Base-by-base conservation (phyloP, 2,329 filamentous ascomycete species). In the Orbilia oligospora region DNA sequence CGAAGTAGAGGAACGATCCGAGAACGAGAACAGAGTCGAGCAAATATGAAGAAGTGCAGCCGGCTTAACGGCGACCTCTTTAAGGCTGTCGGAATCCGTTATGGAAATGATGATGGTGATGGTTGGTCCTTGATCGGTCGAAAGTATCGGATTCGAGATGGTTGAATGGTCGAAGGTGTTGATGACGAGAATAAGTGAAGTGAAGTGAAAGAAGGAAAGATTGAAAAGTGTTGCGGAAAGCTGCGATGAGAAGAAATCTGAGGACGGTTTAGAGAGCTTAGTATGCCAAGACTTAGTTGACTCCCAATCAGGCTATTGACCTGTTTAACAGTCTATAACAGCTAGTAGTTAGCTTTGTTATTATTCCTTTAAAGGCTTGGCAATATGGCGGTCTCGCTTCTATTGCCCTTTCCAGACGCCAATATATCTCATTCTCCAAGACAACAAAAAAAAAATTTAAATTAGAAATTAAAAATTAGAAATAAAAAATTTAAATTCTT, bases 61-160 rank as follows among this genome's bases (percentile, higher is more conserved):
- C 72, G 66, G 66, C 18, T 53, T 71, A 77, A 67, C 72, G 58
- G 72, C 48, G 72, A 77, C 72, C 72, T 71, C 72, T 71, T 53
- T 36, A 56, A 27, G 44, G 46, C 20, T 27, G 18, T 64, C n/a
- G n/a, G 24, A 51, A 27, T 16, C 9, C 24, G 10, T 41, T 9
- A 27, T 20, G 16, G 18, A 10, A 2, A n/a, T 36, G 67, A 27
- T 36, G 36, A 22, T 58, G 38, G 53, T 48, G 6, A 3, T 36
- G 30, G 55, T 76, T 14, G 58, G 24, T 30, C 6, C n/a, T 3
- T 49, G 18, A 46, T 46, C 6, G 44, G n/a, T 20, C 3, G 44
- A 20, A 20, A 20, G 44, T 46, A n/a, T 46, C 44, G 44, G 10
- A 46, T 18, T 9, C 44, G 44, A 20, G 44, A 46, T 46, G 44